Conservation (phyloP, 1,284 basidiomycete genomes). For the Boletus smithii region DNA sequence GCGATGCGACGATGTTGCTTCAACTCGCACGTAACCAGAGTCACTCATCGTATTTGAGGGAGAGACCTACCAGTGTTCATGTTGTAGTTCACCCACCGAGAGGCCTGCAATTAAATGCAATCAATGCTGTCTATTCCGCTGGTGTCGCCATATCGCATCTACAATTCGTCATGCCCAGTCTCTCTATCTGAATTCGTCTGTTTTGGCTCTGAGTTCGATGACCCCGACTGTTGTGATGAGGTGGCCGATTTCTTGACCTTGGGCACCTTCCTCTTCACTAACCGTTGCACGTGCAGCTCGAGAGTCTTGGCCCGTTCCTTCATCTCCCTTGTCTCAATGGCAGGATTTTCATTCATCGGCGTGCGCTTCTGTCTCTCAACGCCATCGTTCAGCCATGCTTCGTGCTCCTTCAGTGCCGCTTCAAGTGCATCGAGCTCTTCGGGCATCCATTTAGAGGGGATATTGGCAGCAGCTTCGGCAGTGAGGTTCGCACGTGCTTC, state of each 20-base stretch:
- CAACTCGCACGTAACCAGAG: no score
- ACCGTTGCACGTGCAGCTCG: slow-evolving; percentile 67
- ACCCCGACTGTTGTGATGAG: slow-evolving; percentile 14
- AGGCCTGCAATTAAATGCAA: not conserved
- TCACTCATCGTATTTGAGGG: no score
- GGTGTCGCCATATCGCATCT: slow-evolving; percentile 19
- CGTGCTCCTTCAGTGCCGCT: slow-evolving; percentile 70
- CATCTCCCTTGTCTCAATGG: slow-evolving; percentile 79
- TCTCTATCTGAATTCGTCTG: slow-evolving; percentile 16
- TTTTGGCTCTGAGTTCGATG: slow-evolving; percentile 22
- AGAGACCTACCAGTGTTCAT: no score
- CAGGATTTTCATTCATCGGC: slow-evolving; percentile 74
- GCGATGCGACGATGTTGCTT: no score
- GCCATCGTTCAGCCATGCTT: slow-evolving; percentile 74
- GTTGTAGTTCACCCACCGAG: no score
- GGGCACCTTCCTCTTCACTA: slow-evolving; percentile 65
- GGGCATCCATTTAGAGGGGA: slow-evolving; percentile 73
- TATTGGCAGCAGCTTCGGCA: slow-evolving; percentile 50
- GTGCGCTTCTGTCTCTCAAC: slow-evolving; percentile 78
- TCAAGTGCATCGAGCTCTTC: slow-evolving; percentile 81
- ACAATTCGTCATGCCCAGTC: slow-evolving; percentile 30
- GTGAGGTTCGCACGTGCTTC: slow-evolving; percentile 76
- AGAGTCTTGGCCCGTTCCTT: slow-evolving; percentile 75
- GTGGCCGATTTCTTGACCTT: slow-evolving; percentile 43
- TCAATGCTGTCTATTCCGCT: slow-evolving; percentile 15